These are phyloP conservation scores for Scutellaria barbata DNA, from an alignment of 257 asterid species.

Conservation along the genomic window DNA sequence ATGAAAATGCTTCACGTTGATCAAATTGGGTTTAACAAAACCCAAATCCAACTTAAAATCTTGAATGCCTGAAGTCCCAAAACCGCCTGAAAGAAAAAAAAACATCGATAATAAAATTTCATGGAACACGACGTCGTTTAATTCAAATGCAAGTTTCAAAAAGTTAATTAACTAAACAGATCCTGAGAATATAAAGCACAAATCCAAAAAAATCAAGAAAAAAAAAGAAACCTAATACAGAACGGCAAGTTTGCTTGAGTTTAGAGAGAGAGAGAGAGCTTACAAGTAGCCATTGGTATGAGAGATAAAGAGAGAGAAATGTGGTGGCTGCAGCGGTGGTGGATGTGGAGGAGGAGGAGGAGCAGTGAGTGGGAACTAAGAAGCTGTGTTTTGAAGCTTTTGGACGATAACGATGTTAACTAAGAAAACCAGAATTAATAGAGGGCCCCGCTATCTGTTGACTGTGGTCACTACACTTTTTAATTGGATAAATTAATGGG, in stretches of 20 bases:
- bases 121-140: not conserved
- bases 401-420: slow-evolving; percentile 19
- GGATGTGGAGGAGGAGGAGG: slow-evolving; percentile 1
- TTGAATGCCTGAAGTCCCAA: slow-evolving; percentile 60
- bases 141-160: slow-evolving; percentile 7
- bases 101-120: not conserved
- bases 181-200: not conserved
- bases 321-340: slow-evolving; percentile 11
- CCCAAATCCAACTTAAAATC: slow-evolving; percentile 48
- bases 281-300: slow-evolving; percentile 47
- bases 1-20: slow-evolving; percentile 35
- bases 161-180: not conserved
- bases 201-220: slow-evolving; percentile 5
- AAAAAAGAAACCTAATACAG: slow-evolving; percentile 8
- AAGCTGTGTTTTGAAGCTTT: slow-evolving; percentile 1
- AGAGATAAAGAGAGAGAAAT: not conserved
- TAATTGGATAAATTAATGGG: too few relatives aligned
- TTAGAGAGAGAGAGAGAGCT: slow-evolving; percentile 20
- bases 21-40: slow-evolving; percentile 47
- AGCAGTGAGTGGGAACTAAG: not conserved
- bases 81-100: slow-evolving; percentile 50
- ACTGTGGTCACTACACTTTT: too few relatives aligned
- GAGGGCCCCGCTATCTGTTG: not conserved
- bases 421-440: not conserved
- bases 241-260: too few relatives aligned